Evolutionary conservation across 2,329 filamentous ascomycete genomes (phyloP), one percentile per base, ranked within the genome.

Genomic region (Apiospora marii): DNA sequence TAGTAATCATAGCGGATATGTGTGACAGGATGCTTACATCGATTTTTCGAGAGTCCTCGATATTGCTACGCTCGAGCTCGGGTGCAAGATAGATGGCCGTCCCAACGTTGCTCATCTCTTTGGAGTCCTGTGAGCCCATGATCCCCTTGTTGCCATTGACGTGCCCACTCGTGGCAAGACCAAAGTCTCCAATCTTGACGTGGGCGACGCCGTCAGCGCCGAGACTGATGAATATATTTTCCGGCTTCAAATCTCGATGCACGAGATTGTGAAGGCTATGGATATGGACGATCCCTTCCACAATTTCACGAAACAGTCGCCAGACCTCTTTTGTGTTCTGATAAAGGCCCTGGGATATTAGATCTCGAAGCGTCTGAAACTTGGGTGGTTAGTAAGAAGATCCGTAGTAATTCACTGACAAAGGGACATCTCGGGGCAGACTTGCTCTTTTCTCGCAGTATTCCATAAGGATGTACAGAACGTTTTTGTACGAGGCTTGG

Each of bases 381-480:
- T 48, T 41, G 10, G 51, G 27, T 58, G 22, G 67, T 44, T 74
- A 75, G 77, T 71, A 74, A 74, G 27, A 67, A 30, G 30, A 30
- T 49, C 27, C 48, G 27, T 19, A 48, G 34, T 12, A 24, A 14
- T 51, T 27, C 12, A 51, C n/a, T 27, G 49, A 2, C 13, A 10
- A 51, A 24, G 30, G 19, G 67, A 5, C 24, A 46, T 19, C 7
- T 34, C 43, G 30, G 16, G 27, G 4, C 34, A 68, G 30, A 67
- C 88, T 81, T 84, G 92, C 91, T 76, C 93, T 90, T 80, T 96
- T 96, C 81, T 98, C 96, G 79, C 96, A 99, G 77, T 98, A 97
- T 80, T 99, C 96, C 96, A 99, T 99, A 74, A 97, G 96, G 72
- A 99, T 98, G 81, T 98, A 99, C 58, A 99, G 87, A 8, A 95